Evolutionary conservation across 352 stramenopile species (phyloP).

Genomic region (Peronospora belbahrii): DNA sequence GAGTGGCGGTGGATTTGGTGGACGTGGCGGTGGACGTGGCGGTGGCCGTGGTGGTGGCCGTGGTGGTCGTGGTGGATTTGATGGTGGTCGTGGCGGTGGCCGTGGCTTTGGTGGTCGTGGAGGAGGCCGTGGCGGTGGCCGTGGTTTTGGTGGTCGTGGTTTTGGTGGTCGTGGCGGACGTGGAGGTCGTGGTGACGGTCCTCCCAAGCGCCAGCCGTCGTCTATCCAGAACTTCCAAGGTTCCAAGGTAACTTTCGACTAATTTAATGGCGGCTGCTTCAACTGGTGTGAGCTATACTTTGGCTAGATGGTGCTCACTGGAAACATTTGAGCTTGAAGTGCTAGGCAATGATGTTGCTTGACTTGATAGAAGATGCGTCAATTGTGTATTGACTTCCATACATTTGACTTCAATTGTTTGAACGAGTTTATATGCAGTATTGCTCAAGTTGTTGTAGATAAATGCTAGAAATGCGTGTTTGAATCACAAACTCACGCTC

Average conservation of each 20-base stretch:
- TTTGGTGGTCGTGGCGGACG: slow-evolving; percentile 50
- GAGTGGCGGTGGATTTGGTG: slow-evolving; percentile 28
- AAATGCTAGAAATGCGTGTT: background rate
- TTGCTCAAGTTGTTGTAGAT: background rate
- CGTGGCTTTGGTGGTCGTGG: slow-evolving; percentile 50
- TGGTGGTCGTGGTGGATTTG: slow-evolving; percentile 34
- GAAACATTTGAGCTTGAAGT: slow-evolving; percentile 16
- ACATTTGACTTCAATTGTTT: background rate
- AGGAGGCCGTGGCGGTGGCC: slow-evolving; percentile 42
- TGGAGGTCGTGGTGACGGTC: slow-evolving; percentile 58
- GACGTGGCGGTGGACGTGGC: slow-evolving; percentile 63
- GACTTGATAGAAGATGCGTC: slow-evolving; percentile 18
- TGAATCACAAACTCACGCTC: slow-evolving; percentile 3
- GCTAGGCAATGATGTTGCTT: slow-evolving; percentile 15
- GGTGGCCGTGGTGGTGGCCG: slow-evolving; percentile 64
- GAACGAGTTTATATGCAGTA: background rate
- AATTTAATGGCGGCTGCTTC: slow-evolving; percentile 37
- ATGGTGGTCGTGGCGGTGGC: slow-evolving; percentile 40
- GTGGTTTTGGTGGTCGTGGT: slow-evolving; percentile 41
- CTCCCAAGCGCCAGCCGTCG: slow-evolving; percentile 78
- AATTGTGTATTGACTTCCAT: slow-evolving; percentile 20
- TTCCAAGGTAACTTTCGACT: slow-evolving; percentile 97
- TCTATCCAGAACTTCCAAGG: slow-evolving; percentile 92
- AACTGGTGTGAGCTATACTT: slow-evolving; percentile 6
- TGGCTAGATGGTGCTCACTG: slow-evolving; percentile 15